phyloP scores from a whole-genome alignment of 352 stramenopile species.

The Peronospora tabacina region DNA sequence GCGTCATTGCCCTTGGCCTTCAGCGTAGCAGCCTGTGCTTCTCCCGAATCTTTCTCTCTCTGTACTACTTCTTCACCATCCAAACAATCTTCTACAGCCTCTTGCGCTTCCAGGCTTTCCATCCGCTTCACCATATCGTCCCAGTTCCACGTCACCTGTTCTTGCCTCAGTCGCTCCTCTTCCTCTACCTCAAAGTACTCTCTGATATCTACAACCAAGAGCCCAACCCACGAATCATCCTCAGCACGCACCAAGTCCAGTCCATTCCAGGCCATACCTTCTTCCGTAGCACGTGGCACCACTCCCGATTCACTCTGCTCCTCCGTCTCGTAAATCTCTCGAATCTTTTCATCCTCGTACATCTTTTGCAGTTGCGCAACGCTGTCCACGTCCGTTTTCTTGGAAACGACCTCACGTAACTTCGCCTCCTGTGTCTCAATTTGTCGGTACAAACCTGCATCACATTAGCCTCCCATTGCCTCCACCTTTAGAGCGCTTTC shows the following conservation, averaged over 20 bases:
- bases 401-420: constrained; percentile 40
- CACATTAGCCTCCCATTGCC: not conserved
- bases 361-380: constrained; percentile 73
- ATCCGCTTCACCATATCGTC: constrained; percentile 84
- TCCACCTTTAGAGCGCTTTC: not conserved
- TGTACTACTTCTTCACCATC: constrained; percentile 28
- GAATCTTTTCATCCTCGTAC: constrained; percentile 81
- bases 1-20: constrained; percentile 76
- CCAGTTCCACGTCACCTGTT: constrained; percentile 64
- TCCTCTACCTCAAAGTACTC: constrained; percentile 83
- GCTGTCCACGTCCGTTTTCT: constrained; percentile 58
- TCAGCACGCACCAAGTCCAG: not conserved
- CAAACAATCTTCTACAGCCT: constrained; percentile 29
- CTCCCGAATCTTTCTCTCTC: constrained; percentile 18
- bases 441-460: constrained; percentile 37
- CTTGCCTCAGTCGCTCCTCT: constrained; percentile 60
- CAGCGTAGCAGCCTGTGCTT: constrained; percentile 33
- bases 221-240: not conserved
- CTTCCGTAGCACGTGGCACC: constrained; percentile 42
- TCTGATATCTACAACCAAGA: constrained; percentile 41
- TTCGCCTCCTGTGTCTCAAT: constrained; percentile 50
- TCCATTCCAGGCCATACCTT: constrained; percentile 29
- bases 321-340: constrained; percentile 78
- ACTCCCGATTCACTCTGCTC: constrained; percentile 52
- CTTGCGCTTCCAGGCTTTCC: constrained; percentile 69